These are phyloP conservation scores for Candida palmyrensis DNA, from an alignment of 805 yeast species.

Conservation along the genomic window DNA sequence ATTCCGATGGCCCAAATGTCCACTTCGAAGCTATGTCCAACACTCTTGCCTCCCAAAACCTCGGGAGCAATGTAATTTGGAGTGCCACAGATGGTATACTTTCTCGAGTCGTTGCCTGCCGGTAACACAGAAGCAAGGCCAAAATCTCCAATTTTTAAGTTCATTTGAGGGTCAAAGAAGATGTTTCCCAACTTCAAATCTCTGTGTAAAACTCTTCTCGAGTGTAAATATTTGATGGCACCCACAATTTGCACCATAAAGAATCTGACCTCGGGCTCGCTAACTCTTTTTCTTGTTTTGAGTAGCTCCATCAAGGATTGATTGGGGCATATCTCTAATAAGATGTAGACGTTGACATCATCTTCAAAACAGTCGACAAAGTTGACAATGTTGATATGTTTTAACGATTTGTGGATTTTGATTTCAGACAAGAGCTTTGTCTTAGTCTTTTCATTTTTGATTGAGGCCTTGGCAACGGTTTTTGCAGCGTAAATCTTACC, in stretches of 20 bases:
- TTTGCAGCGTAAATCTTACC: conserved; percentile 93
- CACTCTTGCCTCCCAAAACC: conserved; percentile 79
- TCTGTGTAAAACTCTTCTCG: conserved; percentile 89
- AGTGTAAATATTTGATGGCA: conserved; percentile 88
- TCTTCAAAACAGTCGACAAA: conserved; percentile 97
- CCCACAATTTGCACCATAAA: conserved; percentile 92
- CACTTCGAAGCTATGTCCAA: conserved; percentile 91
- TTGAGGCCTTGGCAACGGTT: conserved; percentile 94
- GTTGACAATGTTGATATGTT: conserved; percentile 85
- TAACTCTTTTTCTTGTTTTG: conserved; percentile 74
- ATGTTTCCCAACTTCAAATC: conserved; percentile 95
- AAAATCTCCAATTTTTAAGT: conserved; percentile 94
- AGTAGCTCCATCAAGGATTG: conserved; percentile 91
- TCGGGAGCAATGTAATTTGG: conserved; percentile 99
- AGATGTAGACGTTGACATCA: conserved; percentile 86
- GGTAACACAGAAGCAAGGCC: conserved; percentile 96
- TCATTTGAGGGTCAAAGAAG: conserved; percentile 90
- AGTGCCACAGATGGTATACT: conserved; percentile 95
- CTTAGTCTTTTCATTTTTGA: conserved; percentile 85
- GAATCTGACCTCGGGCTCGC: conserved; percentile 88
- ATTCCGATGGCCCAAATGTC: conserved; percentile 98
- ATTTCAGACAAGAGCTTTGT: conserved; percentile 86
- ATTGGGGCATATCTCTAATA: conserved; percentile 91
- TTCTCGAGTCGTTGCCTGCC: conserved; percentile 56
- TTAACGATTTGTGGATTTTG: conserved; percentile 86